Percentiles rank a stretch among this genome's conserved stretches.
Conservation (phyloP, 805 yeast genomes). For the Zygosaccharomyces rouxii region DNA sequence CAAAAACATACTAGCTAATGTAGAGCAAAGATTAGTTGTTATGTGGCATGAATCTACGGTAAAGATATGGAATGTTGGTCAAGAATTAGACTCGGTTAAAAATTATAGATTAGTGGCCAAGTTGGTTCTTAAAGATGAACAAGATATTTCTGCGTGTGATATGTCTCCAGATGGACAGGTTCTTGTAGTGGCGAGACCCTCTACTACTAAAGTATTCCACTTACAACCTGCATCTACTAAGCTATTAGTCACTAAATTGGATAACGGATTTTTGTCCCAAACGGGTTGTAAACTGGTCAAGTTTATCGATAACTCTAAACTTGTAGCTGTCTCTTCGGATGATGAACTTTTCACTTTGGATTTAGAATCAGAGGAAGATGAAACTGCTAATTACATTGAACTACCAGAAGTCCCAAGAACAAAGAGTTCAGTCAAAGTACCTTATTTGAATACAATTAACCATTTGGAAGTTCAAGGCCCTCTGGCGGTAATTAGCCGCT, state of each 20-base stretch:
- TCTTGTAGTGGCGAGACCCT: conserved; percentile 67
- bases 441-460: conserved; percentile 49
- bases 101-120: conserved; percentile 56
- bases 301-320: conserved; percentile 44
- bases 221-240: conserved; percentile 43
- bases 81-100: conserved; percentile 26
- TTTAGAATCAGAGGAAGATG: conserved; percentile 40
- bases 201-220: conserved; percentile 63
- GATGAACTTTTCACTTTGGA: conserved; percentile 52
- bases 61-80: conserved; percentile 68
- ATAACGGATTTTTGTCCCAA: conserved; percentile 36
- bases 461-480: conserved; percentile 47
- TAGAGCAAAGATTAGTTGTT: conserved; percentile 48
- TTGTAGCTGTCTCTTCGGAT: conserved; percentile 54
- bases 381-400: conserved; percentile 37
- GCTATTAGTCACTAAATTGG: conserved; percentile 50
- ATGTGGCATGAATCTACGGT: conserved; percentile 81
- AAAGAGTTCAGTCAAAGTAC: conserved; percentile 35
- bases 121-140: conserved; percentile 66
- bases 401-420: conserved; percentile 38
- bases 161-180: conserved; percentile 61
- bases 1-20: conserved; percentile 48
- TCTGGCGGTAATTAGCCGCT: conserved; percentile 56
- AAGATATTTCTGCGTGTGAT: conserved; percentile 66
- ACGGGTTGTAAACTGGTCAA: conserved; percentile 54